A percentile compares a stretch with the other conserved stretches of the same genome.
These are phyloP conservation scores for Globisporangium cystogenes DNA, from an alignment of 352 stramenopile species.

Conservation along the genomic window DNA sequence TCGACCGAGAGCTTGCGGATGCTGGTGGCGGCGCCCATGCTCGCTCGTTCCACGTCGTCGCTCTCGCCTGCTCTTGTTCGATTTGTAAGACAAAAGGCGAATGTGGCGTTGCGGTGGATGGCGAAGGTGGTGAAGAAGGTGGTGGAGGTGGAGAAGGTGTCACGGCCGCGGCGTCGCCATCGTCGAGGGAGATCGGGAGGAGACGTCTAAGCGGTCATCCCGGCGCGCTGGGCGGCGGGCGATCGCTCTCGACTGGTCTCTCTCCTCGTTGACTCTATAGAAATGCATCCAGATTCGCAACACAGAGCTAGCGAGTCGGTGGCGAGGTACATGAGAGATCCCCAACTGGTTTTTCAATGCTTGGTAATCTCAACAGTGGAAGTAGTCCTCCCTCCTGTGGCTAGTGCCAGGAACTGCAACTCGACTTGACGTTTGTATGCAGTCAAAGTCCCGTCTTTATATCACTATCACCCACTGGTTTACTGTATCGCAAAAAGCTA, in stretches of 20 bases:
- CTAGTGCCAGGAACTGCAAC: too few relatives aligned
- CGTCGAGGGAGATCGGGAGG: background rate
- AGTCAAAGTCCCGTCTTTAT: too few relatives aligned
- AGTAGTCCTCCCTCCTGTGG: too few relatives aligned
- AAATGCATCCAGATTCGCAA: background rate
- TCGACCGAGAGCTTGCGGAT: constrained; percentile 79
- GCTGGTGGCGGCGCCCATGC: constrained; percentile 76
- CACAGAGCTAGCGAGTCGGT: too few relatives aligned
- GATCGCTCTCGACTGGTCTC: background rate
- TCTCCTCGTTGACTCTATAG: background rate
- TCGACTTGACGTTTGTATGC: too few relatives aligned
- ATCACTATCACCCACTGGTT: too few relatives aligned
- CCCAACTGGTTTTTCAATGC: background rate
- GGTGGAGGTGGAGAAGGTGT: background rate
- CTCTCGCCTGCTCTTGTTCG: constrained; percentile 8
- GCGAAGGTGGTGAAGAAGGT: background rate
- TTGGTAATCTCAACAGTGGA: background rate
- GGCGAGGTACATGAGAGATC: background rate
- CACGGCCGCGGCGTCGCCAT: background rate
- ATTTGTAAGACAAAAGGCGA: too few relatives aligned
- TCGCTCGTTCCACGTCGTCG: too few relatives aligned
- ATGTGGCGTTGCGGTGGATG: background rate
- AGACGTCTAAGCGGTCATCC: constrained; percentile 2
- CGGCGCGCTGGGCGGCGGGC: background rate
- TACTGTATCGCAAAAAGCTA: too few relatives aligned